Conservation (phyloP, 306 rosid species). For the Malus asiatica region DNA sequence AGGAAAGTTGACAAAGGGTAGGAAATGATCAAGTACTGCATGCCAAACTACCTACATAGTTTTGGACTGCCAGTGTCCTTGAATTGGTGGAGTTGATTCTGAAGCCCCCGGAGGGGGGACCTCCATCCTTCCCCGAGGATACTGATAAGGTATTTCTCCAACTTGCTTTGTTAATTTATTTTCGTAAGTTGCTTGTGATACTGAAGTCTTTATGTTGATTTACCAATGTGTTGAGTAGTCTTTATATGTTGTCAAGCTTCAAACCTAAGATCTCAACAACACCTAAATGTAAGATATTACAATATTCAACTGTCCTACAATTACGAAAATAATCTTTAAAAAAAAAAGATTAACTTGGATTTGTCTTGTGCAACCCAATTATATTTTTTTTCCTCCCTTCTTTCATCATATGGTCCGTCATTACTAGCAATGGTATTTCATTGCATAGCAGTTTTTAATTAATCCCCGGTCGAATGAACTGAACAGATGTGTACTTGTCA, state of each 20-base stretch:
- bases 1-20: slow-evolving; percentile 31
- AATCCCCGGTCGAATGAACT: neutral
- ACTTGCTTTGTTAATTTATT: slow-evolving; percentile 1
- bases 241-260: neutral
- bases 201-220: neutral
- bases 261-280: neutral
- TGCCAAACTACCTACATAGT: slow-evolving; percentile 7
- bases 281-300: neutral
- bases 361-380: neutral
- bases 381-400: neutral
- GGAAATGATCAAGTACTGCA: slow-evolving; percentile 16
- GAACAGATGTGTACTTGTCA: neutral
- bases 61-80: slow-evolving; percentile 57
- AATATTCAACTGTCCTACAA: neutral
- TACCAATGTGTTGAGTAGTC: neutral
- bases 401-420: neutral
- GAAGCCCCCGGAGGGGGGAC: slow-evolving; percentile 80
- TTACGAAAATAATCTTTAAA: neutral
- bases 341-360: neutral
- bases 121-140: slow-evolving; percentile 81
- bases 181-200: neutral
- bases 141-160: slow-evolving; percentile 61
- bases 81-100: slow-evolving; percentile 63
- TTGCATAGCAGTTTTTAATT: neutral
- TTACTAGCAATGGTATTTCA: neutral